Base-by-base conservation (phyloP, 495 filamentous ascomycete species). In the Aspergillus sparsus region DNA sequence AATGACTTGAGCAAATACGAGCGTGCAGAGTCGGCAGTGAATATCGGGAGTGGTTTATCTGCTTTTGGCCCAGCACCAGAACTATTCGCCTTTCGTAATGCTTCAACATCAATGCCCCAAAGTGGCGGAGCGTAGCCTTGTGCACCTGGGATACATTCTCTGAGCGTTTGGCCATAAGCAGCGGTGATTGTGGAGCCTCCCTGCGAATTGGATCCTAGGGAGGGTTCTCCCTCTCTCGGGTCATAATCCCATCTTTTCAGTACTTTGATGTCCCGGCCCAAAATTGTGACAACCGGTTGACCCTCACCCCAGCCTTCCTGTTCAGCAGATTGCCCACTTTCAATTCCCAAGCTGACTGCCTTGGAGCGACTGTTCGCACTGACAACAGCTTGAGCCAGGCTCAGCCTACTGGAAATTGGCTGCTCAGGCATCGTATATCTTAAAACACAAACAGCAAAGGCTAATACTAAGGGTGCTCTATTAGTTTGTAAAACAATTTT, bases 361-460 rank as follows among this genome's bases (percentile, higher is more conserved):
- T 91, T 91, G 12, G 82, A 84, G 58, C 86, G 80, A 58, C 85
- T 89, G 63, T 92, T 92, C 37, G 84, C 83, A 66, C 89, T 91
- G 21, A 93, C 87, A 7, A 92, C 83, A 2, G 88, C 90, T 67
- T 93, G 90, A 0, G 82, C 89, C 21, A 95, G 74, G 68, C 90
- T 93, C 21, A 94, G 72, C 44, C 89, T 79, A 63, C 89, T 91
- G 6, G 88, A 92, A n/a, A 87, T 77, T 5, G 91, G 91, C 68
- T 95, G 91, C 60, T 87, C 85, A 0, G 90, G 89, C 86, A 91
- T 93, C 0, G 90, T 92, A 65, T 87, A 85, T 53, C 87, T 87
- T 47, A 93, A 65, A 52, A 93, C 69, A 58, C 82, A 81, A 13
- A 92, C 82, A 2, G 88, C 88, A 72, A 93, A 94, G 7, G 91